Evolutionary conservation across 192 early-diverging fungal species (phyloP).

Genomic region (Coemansia sp.): DNA sequence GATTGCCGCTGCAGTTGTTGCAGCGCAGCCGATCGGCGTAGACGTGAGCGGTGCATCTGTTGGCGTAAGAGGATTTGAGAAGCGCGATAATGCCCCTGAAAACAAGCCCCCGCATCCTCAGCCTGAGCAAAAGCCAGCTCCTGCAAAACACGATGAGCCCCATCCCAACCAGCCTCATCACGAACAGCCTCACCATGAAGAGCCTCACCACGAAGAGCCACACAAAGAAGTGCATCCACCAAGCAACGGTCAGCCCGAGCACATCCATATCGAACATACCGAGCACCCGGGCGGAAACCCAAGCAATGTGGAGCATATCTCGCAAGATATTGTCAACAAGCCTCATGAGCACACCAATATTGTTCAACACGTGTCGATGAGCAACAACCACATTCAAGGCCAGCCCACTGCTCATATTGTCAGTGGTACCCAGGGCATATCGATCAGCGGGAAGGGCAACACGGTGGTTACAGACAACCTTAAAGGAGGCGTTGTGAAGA

Average conservation of each 20-base stretch:
- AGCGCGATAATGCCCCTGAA: conserved; percentile 3
- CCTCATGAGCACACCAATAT: conserved; percentile 34
- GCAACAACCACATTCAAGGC: conserved; percentile 31
- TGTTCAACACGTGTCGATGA: conserved; percentile 32
- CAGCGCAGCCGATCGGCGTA: conserved; percentile 6
- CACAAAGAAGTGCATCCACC: not conserved
- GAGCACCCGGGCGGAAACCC: conserved; percentile 42
- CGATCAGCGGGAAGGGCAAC: conserved; percentile 35
- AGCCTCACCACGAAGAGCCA: conserved; percentile 5
- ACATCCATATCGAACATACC: conserved; percentile 33
- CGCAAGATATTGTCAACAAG: conserved; percentile 32
- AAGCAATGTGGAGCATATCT: conserved; percentile 29
- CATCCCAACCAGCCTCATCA: not conserved
- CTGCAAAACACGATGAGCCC: not conserved
- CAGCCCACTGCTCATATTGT: conserved; percentile 12
- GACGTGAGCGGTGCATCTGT: not conserved
- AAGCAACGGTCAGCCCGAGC: conserved; percentile 12
- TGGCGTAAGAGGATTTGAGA: not conserved
- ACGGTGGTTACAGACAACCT: conserved; percentile 5
- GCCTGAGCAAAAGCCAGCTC: conserved; percentile 1
- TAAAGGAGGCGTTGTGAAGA: not conserved
- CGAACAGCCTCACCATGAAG: not conserved
- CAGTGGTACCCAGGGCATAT: conserved; percentile 19
- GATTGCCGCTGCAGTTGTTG: conserved; percentile 11
- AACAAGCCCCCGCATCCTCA: not conserved